Percentiles rank a stretch among this genome's conserved stretches.
These are phyloP conservation scores for Nemania sp. DNA, from an alignment of 2,329 filamentous ascomycete species.

Conservation along the genomic window DNA sequence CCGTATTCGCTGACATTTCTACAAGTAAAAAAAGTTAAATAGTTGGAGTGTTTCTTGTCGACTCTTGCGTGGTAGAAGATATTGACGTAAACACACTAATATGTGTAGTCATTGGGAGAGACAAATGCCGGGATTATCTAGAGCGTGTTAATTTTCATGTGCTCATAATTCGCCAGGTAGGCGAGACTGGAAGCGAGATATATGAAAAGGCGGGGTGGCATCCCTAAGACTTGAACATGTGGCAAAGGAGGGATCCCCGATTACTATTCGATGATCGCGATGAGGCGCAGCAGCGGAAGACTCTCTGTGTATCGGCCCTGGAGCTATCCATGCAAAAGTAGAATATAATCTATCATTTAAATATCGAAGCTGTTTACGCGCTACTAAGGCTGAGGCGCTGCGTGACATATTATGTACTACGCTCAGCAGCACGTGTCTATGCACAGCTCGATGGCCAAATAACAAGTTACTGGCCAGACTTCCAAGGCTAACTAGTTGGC, in stretches of 20 bases:
- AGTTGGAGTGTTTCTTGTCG: too few species aligned
- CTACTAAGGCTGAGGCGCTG: too few species aligned
- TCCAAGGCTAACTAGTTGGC: not conserved
- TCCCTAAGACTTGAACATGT: slow-evolving; percentile 18
- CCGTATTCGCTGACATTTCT: too few species aligned
- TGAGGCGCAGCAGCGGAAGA: not conserved
- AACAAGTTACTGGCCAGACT: too few species aligned
- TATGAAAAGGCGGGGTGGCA: slow-evolving; percentile 30
- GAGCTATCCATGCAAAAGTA: too few species aligned
- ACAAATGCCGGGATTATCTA: not conserved
- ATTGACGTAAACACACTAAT: not conserved
- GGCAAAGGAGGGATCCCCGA: not conserved
- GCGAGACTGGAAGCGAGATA: not conserved
- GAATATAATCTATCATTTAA: too few species aligned
- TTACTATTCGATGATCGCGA: not conserved
- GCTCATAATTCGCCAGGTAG: slow-evolving; percentile 15
- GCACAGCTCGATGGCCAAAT: too few species aligned
- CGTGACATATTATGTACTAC: too few species aligned
- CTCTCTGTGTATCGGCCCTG: too few species aligned
- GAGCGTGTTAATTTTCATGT: not conserved
- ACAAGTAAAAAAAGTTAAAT: too few species aligned
- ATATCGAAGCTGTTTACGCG: too few species aligned
- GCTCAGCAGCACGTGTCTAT: too few species aligned
- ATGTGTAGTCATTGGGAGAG: slow-evolving; percentile 21
- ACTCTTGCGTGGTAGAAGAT: slow-evolving; percentile 10